Evolutionary conservation across 257 asterid genomes (phyloP).

Genomic region (Fraxinus excelsior): DNA sequence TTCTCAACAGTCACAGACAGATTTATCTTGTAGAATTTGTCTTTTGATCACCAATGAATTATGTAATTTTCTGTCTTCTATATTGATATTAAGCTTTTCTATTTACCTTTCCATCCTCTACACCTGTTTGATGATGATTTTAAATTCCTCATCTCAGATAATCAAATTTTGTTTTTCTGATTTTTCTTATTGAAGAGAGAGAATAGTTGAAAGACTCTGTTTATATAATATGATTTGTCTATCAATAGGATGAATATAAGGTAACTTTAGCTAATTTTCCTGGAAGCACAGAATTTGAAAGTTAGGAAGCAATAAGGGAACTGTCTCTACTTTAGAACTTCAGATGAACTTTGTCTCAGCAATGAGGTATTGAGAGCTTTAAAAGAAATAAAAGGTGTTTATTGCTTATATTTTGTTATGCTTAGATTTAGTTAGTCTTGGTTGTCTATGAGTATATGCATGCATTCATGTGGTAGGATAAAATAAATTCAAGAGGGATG

Average conservation of each 20-base stretch:
- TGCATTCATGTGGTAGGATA: background rate
- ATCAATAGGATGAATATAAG: background rate
- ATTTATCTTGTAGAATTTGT: slow-evolving; percentile 19
- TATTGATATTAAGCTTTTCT: slow-evolving; percentile 16
- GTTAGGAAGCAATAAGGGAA: background rate
- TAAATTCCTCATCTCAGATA: background rate
- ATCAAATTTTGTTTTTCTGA: background rate
- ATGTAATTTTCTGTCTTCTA: slow-evolving; percentile 3
- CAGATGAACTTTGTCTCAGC: slow-evolving; percentile 6
- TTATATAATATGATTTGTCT: background rate
- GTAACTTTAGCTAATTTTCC: background rate
- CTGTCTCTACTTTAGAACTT: background rate
- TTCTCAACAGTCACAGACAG: slow-evolving; percentile 19
- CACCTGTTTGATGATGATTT: background rate
- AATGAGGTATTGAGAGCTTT: slow-evolving; percentile 8
- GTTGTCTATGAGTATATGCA: background rate
- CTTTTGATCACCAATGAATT: slow-evolving; percentile 6
- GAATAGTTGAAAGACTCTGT: no score
- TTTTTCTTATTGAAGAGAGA: background rate
- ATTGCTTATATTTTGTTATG: no score
- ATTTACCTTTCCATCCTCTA: slow-evolving; percentile 8
- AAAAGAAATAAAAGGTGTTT: background rate
- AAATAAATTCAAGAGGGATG: background rate
- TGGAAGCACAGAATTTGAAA: background rate
- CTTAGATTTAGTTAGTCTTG: background rate